Conservation (phyloP, 2,329 filamentous ascomycete species). For the Xylaria sp. region DNA sequence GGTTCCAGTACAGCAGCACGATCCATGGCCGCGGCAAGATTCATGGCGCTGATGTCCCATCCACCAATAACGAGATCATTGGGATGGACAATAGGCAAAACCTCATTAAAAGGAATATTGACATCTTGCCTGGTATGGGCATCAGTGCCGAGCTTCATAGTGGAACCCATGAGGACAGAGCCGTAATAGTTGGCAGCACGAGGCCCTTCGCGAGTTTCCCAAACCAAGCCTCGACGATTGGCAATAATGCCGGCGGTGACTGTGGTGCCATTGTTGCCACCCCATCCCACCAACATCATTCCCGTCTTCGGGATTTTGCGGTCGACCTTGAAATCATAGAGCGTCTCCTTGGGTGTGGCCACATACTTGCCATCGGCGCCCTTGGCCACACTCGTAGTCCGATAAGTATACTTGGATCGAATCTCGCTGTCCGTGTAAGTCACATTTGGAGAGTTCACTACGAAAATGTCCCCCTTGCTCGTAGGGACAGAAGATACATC, state of each 20-base stretch:
- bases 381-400: constrained; percentile 84
- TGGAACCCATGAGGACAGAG: constrained; percentile 96
- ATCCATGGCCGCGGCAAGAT: constrained; percentile 92
- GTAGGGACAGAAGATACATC: constrained; percentile 42
- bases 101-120: constrained; percentile 94
- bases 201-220: constrained; percentile 92
- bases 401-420: constrained; percentile 94
- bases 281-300: constrained; percentile 97
- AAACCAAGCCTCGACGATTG: constrained; percentile 85
- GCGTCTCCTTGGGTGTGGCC: constrained; percentile 85
- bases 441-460: constrained; percentile 91
- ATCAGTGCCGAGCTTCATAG: constrained; percentile 94
- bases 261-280: constrained; percentile 97
- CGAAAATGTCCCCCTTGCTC: constrained; percentile 72
- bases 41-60: constrained; percentile 96
- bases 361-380: constrained; percentile 78
- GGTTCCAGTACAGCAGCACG: constrained; percentile 95
- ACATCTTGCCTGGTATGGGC: constrained; percentile 85
- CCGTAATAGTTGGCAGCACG: constrained; percentile 96
- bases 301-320: constrained; percentile 92
- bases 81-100: constrained; percentile 96
- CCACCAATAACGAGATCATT: constrained; percentile 95
- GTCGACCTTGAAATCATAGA: constrained; percentile 98
- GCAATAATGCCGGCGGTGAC: constrained; percentile 97
- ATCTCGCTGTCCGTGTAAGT: constrained; percentile 89